Percentiles rank a stretch among this genome's conserved stretches.
phyloP scores from a whole-genome alignment of 768 basidiomycete species.

The Phanerodontia chrysosporium region DNA sequence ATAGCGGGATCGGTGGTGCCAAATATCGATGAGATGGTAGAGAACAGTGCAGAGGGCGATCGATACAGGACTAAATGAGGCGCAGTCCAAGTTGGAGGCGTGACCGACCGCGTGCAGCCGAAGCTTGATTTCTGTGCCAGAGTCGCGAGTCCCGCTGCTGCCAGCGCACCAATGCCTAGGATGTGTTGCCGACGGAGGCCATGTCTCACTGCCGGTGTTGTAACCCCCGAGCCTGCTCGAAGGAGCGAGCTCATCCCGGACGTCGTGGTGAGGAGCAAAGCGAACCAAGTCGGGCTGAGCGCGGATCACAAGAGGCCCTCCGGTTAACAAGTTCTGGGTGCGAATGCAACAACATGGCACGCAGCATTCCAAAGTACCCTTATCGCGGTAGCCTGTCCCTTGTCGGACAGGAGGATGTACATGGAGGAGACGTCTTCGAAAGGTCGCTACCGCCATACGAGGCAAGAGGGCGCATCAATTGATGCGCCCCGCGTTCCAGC shows the following conservation, averaged over 20 bases:
- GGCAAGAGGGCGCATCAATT: not conserved
- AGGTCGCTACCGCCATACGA: no score
- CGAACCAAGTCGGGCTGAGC: not conserved
- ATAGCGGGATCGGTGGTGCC: conserved; percentile 22
- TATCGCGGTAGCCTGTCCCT: no score
- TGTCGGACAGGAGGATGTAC: no score
- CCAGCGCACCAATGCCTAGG: conserved; percentile 14
- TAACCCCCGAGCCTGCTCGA: conserved; percentile 10
- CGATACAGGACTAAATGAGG: conserved; percentile 15
- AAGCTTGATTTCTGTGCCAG: conserved; percentile 10
- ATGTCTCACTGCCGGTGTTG: not conserved
- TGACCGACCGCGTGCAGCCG: conserved; percentile 16
- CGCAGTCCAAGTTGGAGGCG: conserved; percentile 1
- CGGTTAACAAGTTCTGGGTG: not conserved
- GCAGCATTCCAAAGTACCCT: no score
- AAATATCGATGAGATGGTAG: conserved; percentile 13
- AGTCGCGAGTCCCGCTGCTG: conserved; percentile 16
- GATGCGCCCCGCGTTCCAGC: not conserved
- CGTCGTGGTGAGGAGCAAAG: not conserved
- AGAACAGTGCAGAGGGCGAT: conserved; percentile 24
- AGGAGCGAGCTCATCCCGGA: conserved; percentile 8
- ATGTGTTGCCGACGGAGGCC: conserved; percentile 3
- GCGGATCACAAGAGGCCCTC: not conserved
- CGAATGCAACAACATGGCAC: not conserved
- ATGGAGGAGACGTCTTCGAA: no score